Evolutionary conservation across 1,284 basidiomycete species (phyloP).

Genomic region (Exsudoporus floridanus): DNA sequence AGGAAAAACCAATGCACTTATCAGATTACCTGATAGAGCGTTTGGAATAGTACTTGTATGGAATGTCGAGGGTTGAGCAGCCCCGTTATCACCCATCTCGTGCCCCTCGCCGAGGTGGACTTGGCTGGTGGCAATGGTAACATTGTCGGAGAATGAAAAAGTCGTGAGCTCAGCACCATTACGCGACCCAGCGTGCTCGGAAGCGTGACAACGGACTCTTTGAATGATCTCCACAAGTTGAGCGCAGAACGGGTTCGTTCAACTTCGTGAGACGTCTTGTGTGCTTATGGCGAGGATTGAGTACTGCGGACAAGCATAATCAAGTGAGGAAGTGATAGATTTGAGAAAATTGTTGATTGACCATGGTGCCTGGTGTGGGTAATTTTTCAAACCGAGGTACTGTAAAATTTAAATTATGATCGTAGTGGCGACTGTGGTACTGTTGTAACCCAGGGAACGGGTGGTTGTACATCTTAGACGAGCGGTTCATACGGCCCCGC

Average conservation of each 20-base stretch:
- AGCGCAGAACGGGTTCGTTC: neutral
- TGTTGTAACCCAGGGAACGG: neutral
- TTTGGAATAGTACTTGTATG: neutral
- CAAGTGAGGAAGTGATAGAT: neutral
- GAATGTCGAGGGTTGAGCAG: neutral
- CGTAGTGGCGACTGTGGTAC: neutral
- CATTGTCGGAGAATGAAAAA: neutral
- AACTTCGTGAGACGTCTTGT: neutral
- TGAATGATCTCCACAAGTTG: neutral
- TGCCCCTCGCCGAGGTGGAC: neutral
- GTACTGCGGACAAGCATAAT: neutral
- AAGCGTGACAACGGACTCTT: too few species aligned
- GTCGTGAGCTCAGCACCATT: neutral
- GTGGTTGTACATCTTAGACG: neutral
- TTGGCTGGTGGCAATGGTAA: neutral
- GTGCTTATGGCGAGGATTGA: neutral
- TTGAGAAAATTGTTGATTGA: neutral
- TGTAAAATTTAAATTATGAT: neutral
- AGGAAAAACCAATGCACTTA: neutral
- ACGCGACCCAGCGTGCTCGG: neutral
- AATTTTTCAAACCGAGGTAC: neutral
- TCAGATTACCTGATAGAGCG: neutral
- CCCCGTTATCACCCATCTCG: neutral
- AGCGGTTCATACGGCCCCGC: slow-evolving; percentile 5
- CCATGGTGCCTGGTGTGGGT: neutral